phyloP scores from a whole-genome alignment of 1,139 yeast genomes.

The Arxiozyma telluris region DNA sequence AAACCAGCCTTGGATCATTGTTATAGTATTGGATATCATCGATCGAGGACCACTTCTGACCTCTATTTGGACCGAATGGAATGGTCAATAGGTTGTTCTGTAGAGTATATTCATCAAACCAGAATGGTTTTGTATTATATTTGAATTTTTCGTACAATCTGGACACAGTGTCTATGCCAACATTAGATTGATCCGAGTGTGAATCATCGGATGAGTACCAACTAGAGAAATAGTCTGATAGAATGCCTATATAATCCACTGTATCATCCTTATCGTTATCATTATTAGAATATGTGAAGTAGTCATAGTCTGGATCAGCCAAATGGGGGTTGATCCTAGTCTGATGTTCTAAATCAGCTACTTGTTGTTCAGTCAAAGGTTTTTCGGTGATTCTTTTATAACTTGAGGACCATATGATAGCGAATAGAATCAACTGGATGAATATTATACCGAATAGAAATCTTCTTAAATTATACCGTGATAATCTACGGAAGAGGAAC shows the following conservation, averaged over 20 bases:
- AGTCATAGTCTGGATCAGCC: constrained; percentile 4
- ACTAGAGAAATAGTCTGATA: neutral
- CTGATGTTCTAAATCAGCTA: neutral
- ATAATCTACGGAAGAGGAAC: neutral
- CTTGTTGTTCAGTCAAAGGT: neutral
- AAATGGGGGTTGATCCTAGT: constrained; percentile 1
- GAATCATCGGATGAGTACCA: neutral
- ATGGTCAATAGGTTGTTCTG: constrained; percentile 15
- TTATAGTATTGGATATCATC: constrained; percentile 19
- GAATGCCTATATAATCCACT: neutral
- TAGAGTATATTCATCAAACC: constrained; percentile 18
- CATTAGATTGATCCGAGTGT: neutral
- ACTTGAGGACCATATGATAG: neutral
- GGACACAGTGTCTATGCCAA: neutral
- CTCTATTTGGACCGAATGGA: constrained; percentile 12
- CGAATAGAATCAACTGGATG: constrained; percentile 2
- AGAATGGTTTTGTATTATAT: constrained; percentile 13
- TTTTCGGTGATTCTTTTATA: neutral
- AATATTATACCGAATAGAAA: neutral
- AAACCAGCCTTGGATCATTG: constrained; percentile 20
- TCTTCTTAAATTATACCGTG: neutral
- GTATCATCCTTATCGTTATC: neutral
- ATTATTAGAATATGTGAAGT: constrained; percentile 1
- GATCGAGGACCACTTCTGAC: constrained; percentile 8
- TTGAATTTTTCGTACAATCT: constrained; percentile 15